Evolutionary conservation across 2,329 filamentous ascomycete species (phyloP).

Genomic region (Fusarium aywerte): DNA sequence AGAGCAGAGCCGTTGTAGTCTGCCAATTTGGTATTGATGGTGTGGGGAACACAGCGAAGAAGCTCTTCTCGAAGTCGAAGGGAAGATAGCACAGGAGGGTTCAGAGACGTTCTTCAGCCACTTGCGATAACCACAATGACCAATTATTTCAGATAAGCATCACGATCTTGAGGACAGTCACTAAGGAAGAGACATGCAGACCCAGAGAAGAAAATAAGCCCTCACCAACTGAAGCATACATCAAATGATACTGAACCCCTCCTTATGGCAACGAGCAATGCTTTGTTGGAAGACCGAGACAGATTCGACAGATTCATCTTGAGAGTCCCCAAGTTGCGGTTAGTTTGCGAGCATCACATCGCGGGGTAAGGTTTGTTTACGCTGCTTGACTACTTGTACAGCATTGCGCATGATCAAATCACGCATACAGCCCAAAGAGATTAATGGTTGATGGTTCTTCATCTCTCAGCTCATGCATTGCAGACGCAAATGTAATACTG

Average conservation of each 20-base stretch:
- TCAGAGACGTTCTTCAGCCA: not conserved
- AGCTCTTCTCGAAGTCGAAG: not conserved
- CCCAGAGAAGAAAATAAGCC: not conserved
- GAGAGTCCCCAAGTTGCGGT: not conserved
- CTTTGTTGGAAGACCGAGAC: not conserved
- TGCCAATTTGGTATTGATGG: slow-evolving; percentile 13
- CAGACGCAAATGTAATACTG: slow-evolving; percentile 1
- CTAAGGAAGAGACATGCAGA: not conserved
- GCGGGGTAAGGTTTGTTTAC: slow-evolving; percentile 2
- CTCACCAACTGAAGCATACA: not conserved
- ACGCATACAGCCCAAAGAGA: slow-evolving; percentile 1
- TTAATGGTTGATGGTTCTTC: not conserved
- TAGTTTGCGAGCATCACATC: slow-evolving; percentile 13
- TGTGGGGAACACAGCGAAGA: not conserved
- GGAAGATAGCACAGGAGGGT: not conserved
- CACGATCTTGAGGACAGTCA: not conserved
- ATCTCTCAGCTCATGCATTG: not conserved
- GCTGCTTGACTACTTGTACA: slow-evolving; percentile 10
- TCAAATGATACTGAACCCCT: not conserved
- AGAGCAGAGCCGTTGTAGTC: slow-evolving; percentile 13
- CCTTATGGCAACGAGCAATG: not conserved
- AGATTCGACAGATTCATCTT: not conserved
- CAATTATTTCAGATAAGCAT: not conserved
- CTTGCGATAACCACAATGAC: not conserved
- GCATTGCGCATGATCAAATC: slow-evolving; percentile 31